These are phyloP conservation scores for Exobasidium cylindrosporum DNA, from an alignment of 1,284 basidiomycete genomes.

Conservation along the genomic window DNA sequence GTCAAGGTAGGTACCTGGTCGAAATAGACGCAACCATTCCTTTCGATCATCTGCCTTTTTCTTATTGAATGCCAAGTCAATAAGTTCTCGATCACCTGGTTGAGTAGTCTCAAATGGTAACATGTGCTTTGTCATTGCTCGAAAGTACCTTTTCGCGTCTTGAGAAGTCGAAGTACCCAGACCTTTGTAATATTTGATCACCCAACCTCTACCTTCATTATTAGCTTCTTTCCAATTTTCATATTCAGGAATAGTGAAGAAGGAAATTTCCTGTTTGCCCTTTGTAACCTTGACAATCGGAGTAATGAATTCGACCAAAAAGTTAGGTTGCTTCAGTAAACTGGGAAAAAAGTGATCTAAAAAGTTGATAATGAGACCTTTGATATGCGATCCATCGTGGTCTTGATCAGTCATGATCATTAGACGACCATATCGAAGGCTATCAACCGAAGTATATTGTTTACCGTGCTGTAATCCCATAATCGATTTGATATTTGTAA, in stretches of 20 bases:
- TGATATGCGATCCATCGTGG: slow-evolving; percentile 99
- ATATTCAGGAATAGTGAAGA: slow-evolving; percentile 97
- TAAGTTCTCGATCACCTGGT: slow-evolving; percentile 79
- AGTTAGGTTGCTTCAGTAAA: slow-evolving; percentile 82
- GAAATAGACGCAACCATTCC: slow-evolving; percentile 94
- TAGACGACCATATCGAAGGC: slow-evolving; percentile 84
- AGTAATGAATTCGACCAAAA: slow-evolving; percentile 97
- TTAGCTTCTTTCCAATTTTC: slow-evolving; percentile 85
- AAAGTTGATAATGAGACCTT: slow-evolving; percentile 97
- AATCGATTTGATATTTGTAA: slow-evolving; percentile 96
- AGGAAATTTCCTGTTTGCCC: slow-evolving; percentile 75
- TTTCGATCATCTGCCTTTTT: slow-evolving; percentile 99
- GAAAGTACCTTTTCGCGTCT: slow-evolving; percentile 91
- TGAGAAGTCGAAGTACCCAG: slow-evolving; percentile 85
- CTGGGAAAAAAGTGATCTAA: slow-evolving; percentile 97
- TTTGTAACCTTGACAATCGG: slow-evolving; percentile 86
- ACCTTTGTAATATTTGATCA: slow-evolving; percentile 77
- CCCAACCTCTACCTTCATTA: slow-evolving; percentile 78
- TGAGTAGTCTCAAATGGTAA: slow-evolving; percentile 82
- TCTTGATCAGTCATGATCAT: slow-evolving; percentile 99
- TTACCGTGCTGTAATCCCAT: slow-evolving; percentile 93
- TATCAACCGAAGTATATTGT: slow-evolving; percentile 71
- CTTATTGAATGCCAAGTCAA: slow-evolving; percentile 99
- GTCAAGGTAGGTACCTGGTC: slow-evolving; percentile 93
- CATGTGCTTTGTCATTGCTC: slow-evolving; percentile 87